A percentile compares a stretch with the other conserved stretches of the same genome.
Conservation (phyloP, 148 eudicot species). For the Diospyros lotus region DNA sequence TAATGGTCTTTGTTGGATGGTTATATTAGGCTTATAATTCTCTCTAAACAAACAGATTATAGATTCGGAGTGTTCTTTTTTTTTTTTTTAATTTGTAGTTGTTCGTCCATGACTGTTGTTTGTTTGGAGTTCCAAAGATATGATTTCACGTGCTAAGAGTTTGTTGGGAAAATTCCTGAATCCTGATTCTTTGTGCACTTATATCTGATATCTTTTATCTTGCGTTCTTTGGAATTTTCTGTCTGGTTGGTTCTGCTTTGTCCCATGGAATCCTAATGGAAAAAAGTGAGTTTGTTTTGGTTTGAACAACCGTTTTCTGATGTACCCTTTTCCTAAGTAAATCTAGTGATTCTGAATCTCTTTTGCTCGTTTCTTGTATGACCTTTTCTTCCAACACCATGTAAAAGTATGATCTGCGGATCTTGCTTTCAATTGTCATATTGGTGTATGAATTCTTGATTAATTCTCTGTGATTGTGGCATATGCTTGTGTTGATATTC, state of each 20-base stretch:
- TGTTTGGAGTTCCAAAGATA: conserved; percentile 15
- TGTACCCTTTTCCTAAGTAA: neutral
- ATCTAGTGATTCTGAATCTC: conserved; percentile 14
- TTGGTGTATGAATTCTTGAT: too few relatives aligned
- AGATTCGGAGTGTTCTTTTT: neutral
- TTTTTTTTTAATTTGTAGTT: too few relatives aligned
- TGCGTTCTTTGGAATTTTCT: conserved; percentile 54
- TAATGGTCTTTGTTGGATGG: neutral
- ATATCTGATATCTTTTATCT: conserved; percentile 36
- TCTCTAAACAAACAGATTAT: neutral
- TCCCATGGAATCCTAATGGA: conserved; percentile 38
- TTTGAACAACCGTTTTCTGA: conserved; percentile 16
- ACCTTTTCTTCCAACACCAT: neutral
- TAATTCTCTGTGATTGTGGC: too few relatives aligned
- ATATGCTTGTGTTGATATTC: neutral
- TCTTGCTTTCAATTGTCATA: conserved; percentile 1
- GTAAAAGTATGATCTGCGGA: conserved; percentile 2
- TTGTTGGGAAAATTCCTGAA: neutral
- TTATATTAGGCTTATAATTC: neutral
- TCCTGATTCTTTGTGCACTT: conserved; percentile 15
- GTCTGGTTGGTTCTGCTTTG: conserved; percentile 41
- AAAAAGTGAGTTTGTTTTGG: conserved; percentile 24
- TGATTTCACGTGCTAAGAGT: conserved; percentile 22
- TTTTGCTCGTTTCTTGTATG: conserved; percentile 11
- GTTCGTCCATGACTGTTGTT: neutral